Base-by-base conservation (phyloP, 2,329 filamentous ascomycete species). In the Beauveria sp. region DNA sequence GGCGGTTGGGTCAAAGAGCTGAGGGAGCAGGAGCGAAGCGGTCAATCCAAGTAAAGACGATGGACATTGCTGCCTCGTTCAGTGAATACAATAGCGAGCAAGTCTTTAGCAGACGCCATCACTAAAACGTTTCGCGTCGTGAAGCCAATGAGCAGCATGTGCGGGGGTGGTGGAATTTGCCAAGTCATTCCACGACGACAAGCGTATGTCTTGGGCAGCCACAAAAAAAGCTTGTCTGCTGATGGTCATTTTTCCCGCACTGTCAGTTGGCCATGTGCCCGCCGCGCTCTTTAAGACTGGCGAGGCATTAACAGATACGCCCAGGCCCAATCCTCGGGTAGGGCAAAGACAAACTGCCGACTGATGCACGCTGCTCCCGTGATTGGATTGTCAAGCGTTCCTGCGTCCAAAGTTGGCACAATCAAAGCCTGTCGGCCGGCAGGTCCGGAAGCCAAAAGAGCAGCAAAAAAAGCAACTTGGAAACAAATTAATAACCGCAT, bases 161-260 rank as follows among this genome's bases (percentile, higher is more conserved):
- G 49, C 20, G 18, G 28, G 26, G 49, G 49, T 12, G n/a, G 48
- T 38, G 51, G 22, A 54, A 18, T 22, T 22, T 18, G 55, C 55
- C 55, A 58, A 58, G 55, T 26, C 45, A 6, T 26, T 43, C 20
- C 12, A 28, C 10, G 40, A 34, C 1, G 18, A 46, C 40, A 20
- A 34, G 53, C 40, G 46, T 24, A 0, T 34, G 40, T 26, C 14
- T 18, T 2, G 22, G n/a, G 48, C 57, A 60, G 57, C 57, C 57
- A 52, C 57, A 7, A n/a, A 51, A 60, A 55, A 60, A 60, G 57
- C 57, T 60, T 60, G 48, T 60, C 40, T 38, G 38, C 24, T 43
- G 57, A 60, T 60, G 14, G 20, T 26, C 28, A 26, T 40, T 40
- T 40, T 16, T 16, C 14, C n/a, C 20, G 20, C 26, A 7, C 26